Conservation (phyloP, 768 basidiomycete species). For the Kwoniella shandongensis region DNA sequence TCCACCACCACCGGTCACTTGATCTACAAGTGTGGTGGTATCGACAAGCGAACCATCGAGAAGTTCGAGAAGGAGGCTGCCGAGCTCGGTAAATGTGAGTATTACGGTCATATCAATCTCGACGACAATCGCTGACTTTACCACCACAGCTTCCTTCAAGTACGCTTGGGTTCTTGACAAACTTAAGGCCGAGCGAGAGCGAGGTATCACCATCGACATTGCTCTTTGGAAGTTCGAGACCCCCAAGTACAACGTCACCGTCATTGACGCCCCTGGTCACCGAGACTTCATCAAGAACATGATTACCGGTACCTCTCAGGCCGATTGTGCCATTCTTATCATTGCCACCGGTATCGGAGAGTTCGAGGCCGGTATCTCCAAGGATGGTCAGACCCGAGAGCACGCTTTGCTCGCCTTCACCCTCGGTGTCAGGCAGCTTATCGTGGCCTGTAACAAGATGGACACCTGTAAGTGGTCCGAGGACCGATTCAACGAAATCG, state of each 20-base stretch:
- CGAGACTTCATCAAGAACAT: conserved; percentile 99
- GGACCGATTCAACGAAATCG: conserved; percentile 98
- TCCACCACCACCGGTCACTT: conserved; percentile 99
- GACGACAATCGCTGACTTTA: too few relatives aligned
- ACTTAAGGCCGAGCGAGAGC: conserved; percentile 99
- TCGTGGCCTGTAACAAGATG: conserved; percentile 96
- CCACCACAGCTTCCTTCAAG: conserved; percentile 60
- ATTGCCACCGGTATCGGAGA: conserved; percentile 99
- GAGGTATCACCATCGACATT: conserved; percentile 99
- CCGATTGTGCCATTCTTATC: conserved; percentile 99
- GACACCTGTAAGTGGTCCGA: conserved; percentile 99
- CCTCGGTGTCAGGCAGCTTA: conserved; percentile 99
- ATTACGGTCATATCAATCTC: conserved; percentile 49
- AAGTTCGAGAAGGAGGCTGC: conserved; percentile 99
- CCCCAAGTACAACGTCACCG: conserved; percentile 82
- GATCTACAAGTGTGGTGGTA: conserved; percentile 99
- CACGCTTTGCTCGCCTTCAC: conserved; percentile 99
- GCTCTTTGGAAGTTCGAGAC: conserved; percentile 99
- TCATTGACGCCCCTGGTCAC: conserved; percentile 94
- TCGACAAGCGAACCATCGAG: conserved; percentile 73
- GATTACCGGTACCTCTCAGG: conserved; percentile 99
- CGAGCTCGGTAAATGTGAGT: conserved; percentile 99
- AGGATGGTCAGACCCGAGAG: conserved; percentile 99
- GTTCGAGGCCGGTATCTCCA: conserved; percentile 99
- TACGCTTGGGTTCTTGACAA: conserved; percentile 98